Evolutionary conservation across 1,284 basidiomycete genomes (phyloP).

Genomic region (Marasmius oreades): DNA sequence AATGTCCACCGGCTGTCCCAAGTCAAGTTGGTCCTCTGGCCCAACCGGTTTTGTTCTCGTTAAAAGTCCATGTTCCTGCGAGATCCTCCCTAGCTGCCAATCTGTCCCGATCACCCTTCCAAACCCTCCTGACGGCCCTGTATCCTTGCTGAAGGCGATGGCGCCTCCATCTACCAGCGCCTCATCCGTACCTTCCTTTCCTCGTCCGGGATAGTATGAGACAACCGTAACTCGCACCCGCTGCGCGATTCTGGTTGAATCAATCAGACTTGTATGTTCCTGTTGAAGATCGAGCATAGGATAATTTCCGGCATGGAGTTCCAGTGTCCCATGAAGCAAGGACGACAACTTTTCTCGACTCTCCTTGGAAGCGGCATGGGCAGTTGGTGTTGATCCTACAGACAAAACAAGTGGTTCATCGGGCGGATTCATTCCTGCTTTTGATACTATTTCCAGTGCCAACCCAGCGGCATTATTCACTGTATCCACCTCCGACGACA

Average conservation of each 20-base stretch:
- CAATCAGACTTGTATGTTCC: slow-evolving; percentile 66
- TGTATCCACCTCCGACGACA: slow-evolving; percentile 70
- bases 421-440: slow-evolving; percentile 27
- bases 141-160: slow-evolving; percentile 84
- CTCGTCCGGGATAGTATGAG: slow-evolving; percentile 73
- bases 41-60: slow-evolving; percentile 30
- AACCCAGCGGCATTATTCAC: slow-evolving; percentile 65
- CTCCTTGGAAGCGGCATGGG: slow-evolving; percentile 66
- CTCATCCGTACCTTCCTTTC: slow-evolving; percentile 58
- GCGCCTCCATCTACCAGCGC: slow-evolving; percentile 79
- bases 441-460: slow-evolving; percentile 47
- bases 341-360: slow-evolving; percentile 42
- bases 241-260: slow-evolving; percentile 57
- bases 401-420: slow-evolving; percentile 63
- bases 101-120: slow-evolving; percentile 67
- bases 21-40: slow-evolving; percentile 31
- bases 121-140: slow-evolving; percentile 66
- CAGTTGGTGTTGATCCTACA: slow-evolving; percentile 85
- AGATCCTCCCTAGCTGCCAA: slow-evolving; percentile 73
- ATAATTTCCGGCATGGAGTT: slow-evolving; percentile 84
- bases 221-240: slow-evolving; percentile 71
- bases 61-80: slow-evolving; percentile 81
- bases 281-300: slow-evolving; percentile 85
- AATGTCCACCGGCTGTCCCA: slow-evolving; percentile 66
- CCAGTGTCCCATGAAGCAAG: slow-evolving; percentile 57